phyloP scores from a whole-genome alignment of 2,329 filamentous ascomycete genomes.

The Botryosphaeria dothidea region DNA sequence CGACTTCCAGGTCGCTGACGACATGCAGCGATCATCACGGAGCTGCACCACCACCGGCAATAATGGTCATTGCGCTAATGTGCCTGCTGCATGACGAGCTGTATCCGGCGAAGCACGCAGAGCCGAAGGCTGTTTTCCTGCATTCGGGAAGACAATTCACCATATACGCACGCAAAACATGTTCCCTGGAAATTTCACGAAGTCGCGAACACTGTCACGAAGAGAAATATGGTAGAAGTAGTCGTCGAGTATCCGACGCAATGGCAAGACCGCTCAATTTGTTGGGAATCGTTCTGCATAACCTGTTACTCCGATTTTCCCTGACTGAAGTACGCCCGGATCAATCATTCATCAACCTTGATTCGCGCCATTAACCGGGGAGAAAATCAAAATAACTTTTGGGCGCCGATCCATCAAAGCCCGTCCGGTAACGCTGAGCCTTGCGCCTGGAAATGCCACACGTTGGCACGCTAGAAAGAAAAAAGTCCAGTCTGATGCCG shows the following conservation, averaged over 20 bases:
- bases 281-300: slow-evolving; percentile 4
- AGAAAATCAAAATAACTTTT: slow-evolving; percentile 17
- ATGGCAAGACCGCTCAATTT: slow-evolving; percentile 2
- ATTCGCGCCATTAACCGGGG: slow-evolving; percentile 8
- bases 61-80: not conserved
- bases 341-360: slow-evolving; percentile 6
- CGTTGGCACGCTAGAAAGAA: not conserved
- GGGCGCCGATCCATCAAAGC: slow-evolving; percentile 5
- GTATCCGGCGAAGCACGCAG: not conserved
- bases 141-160: not conserved
- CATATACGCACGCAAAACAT: not conserved
- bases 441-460: slow-evolving; percentile 7
- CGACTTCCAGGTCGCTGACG: not conserved
- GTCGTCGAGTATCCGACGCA: not conserved
- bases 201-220: not conserved
- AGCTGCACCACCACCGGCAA: not conserved
- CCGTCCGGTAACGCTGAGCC: slow-evolving; percentile 4
- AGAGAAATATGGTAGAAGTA: not conserved
- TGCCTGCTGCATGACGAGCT: not conserved
- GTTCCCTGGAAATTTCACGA: not conserved
- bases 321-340: slow-evolving; percentile 14
- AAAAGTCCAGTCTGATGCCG: slow-evolving; percentile 12
- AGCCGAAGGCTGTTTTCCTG: not conserved
- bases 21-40: not conserved
- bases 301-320: slow-evolving; percentile 10